These are phyloP conservation scores for Jasminum sambac DNA, from an alignment of 257 asterid species.

Conservation along the genomic window DNA sequence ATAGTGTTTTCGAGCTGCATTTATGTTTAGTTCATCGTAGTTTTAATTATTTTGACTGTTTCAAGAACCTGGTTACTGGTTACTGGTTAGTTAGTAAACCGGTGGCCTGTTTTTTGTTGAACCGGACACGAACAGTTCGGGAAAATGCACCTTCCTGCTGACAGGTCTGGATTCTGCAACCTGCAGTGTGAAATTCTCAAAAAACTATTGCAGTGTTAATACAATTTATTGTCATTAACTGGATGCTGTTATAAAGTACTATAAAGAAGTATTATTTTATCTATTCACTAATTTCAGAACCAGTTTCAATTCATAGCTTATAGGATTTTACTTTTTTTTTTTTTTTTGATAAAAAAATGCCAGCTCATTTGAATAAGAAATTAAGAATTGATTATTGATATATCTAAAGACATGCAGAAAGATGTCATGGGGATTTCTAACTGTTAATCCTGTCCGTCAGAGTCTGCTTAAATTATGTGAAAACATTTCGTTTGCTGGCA, in stretches of 20 bases:
- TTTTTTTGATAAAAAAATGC: neutral
- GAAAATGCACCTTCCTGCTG: neutral
- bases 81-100: neutral
- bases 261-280: neutral
- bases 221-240: neutral
- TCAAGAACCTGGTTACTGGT: neutral
- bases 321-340: neutral
- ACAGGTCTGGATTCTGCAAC: neutral
- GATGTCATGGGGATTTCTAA: slow-evolving; percentile 1
- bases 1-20: slow-evolving; percentile 28
- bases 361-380: neutral
- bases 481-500: neutral
- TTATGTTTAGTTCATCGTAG: slow-evolving; percentile 8
- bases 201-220: neutral
- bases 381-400: neutral
- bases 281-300: neutral
- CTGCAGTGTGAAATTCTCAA: neutral
- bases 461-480: neutral
- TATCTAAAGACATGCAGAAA: neutral
- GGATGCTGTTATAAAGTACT: neutral
- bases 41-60: slow-evolving; percentile 2
- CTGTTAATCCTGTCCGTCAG: neutral
- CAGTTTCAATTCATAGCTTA: neutral
- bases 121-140: neutral
- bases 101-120: neutral